A percentile compares a stretch with the other conserved stretches of the same genome.
phyloP scores from a whole-genome alignment of 2,329 filamentous ascomycete genomes.

The Botrytis tulipae region DNA sequence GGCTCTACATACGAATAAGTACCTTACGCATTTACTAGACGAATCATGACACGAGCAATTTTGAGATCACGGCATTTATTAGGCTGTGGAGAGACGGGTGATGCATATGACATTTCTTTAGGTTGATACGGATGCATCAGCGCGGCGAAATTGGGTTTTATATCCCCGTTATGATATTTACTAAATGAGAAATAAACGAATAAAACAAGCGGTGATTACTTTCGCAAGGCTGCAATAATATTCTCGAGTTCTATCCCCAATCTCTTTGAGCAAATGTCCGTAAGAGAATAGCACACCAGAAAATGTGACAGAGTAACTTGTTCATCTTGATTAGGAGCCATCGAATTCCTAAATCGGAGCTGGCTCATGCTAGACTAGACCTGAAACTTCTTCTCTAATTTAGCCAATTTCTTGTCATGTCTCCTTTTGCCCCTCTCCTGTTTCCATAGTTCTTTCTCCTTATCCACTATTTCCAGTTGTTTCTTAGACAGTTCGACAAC shows the following conservation, averaged over 20 bases:
- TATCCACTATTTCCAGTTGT: slow-evolving; percentile 43
- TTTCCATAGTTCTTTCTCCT: slow-evolving; percentile 46
- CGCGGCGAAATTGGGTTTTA: slow-evolving; percentile 36
- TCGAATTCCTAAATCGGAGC: background rate
- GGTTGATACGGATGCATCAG: slow-evolving; percentile 37
- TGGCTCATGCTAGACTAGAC: background rate
- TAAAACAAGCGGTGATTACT: slow-evolving; percentile 20
- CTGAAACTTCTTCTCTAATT: slow-evolving; percentile 17
- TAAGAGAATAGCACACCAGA: background rate
- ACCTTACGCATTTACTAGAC: background rate
- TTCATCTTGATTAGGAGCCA: background rate
- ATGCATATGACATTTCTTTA: slow-evolving; percentile 24
- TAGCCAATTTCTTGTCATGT: slow-evolving; percentile 24
- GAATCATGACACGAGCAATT: slow-evolving; percentile 2
- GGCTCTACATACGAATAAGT: slow-evolving; percentile 57
- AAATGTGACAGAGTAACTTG: background rate
- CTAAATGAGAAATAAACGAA: slow-evolving; percentile 24
- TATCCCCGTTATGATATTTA: slow-evolving; percentile 26
- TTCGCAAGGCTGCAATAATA: background rate
- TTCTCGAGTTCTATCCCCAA: background rate
- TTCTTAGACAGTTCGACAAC: slow-evolving; percentile 40
- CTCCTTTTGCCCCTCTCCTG: slow-evolving; percentile 36
- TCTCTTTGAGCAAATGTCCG: background rate
- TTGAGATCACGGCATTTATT: background rate
- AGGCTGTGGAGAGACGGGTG: slow-evolving; percentile 1